phyloP scores from a whole-genome alignment of 129 eudicot species.

The Apium graveolens region DNA sequence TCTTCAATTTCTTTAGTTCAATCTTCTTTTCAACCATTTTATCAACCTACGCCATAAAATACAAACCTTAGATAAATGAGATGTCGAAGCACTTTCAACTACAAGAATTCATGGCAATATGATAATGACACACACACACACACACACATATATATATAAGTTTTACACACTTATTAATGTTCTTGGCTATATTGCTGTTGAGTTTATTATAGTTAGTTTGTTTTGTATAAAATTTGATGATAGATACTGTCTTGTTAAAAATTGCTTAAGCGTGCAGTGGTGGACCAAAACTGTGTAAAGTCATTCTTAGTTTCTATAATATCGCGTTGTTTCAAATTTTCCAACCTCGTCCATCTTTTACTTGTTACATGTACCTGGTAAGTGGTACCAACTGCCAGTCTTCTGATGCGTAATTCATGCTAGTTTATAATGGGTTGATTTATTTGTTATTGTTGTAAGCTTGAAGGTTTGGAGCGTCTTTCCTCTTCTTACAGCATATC shows the following conservation, averaged over 20 bases:
- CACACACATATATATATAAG: too few relatives aligned
- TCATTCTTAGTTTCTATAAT: neutral
- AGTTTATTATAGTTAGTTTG: neutral
- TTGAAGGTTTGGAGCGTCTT: constrained; percentile 93
- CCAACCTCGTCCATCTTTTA: neutral
- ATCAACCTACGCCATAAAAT: neutral
- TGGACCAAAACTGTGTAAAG: neutral
- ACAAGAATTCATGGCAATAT: neutral
- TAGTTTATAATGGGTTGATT: constrained; percentile 6
- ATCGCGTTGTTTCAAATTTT: neutral
- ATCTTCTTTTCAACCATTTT: neutral
- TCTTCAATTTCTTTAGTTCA: neutral
- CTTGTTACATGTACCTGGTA: neutral
- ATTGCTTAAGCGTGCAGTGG: neutral
- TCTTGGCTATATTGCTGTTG: neutral
- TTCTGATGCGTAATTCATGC: neutral
- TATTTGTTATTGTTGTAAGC: constrained; percentile 36
- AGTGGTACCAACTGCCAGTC: neutral
- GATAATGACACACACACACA: too few relatives aligned
- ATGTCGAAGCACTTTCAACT: neutral
- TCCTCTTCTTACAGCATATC: constrained; percentile 46
- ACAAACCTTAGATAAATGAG: neutral
- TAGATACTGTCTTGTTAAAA: neutral
- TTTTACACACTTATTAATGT: neutral
- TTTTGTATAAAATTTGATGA: neutral